Base-by-base conservation (phyloP, 2,329 filamentous ascomycete species). In the Aspergillus viridinutans region DNA sequence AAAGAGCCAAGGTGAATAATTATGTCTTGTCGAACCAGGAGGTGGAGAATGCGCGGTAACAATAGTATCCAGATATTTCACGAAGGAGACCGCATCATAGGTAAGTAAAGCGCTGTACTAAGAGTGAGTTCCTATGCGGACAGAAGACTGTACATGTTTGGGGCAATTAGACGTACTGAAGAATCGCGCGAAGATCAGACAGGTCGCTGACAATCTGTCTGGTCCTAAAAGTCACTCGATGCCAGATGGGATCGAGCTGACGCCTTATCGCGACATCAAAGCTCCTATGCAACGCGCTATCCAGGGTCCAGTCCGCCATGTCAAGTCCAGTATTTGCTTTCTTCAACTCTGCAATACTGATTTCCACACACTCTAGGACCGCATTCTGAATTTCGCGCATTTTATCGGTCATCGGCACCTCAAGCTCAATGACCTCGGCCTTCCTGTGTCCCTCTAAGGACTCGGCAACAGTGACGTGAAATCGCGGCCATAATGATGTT, bases 201-300 rank as follows among this genome's bases (percentile, higher is more conserved):
- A 99, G 74, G 70, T 97, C 94, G 66, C 87, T 89, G 56, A 96
- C 93, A 64, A 99, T 96, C 74, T 97, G 92, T 67, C 89, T 90
- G 2, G 93, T 97, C 74, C 94, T 92, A 82, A 90, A 96, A 72
- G 90, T 97, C 52, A 96, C 90, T 54, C 94, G 86, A 77, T 99
- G 94, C 94, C 94, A 99, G 57, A 97, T 92, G 4, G 93, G 92
- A 69, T 97, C 92, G 20, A 99, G 79, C 73, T 99, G 94, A 57
- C 92, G 84, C 60, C 93, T 84, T 52, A 99, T 86, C 55, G 92
- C 88, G 58, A 90, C 80, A 71, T 97, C 94, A 72, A 99, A 99
- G 67, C 92, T 96, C 69, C 89, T 90, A 63, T 97, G 89, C 59
- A 97, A 77, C 38, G 93, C 93, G 69, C 90, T 97, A 72, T 97